These are phyloP conservation scores for Scheffersomyces quercinus DNA, from an alignment of 1,139 yeast genomes.

Conservation along the genomic window DNA sequence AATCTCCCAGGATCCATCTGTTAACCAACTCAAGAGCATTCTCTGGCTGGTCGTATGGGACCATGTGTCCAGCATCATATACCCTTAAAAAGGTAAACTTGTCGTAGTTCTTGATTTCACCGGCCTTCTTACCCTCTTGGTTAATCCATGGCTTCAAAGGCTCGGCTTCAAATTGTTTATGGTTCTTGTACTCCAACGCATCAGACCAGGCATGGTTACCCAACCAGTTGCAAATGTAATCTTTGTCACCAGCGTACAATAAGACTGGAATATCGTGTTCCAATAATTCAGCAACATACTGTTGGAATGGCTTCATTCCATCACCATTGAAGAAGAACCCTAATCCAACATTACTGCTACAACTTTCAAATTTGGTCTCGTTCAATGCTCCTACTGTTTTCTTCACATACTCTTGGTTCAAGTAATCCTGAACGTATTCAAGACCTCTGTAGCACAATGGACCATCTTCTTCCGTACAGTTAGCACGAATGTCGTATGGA, in stretches of 20 bases:
- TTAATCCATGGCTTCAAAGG: slow-evolving; percentile 41
- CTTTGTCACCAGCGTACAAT: slow-evolving; percentile 18
- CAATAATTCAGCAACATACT: slow-evolving; percentile 11
- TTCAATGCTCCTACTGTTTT: slow-evolving; percentile 12
- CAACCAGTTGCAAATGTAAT: slow-evolving; percentile 20
- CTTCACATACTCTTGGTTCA: slow-evolving; percentile 10
- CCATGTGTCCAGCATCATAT: slow-evolving; percentile 70
- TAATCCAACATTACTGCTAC: slow-evolving; percentile 7
- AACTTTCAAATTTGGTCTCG: slow-evolving; percentile 5
- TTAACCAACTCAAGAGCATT: slow-evolving; percentile 74
- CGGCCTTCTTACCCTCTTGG: slow-evolving; percentile 46
- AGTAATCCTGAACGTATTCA: slow-evolving; percentile 8
- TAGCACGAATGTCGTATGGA: slow-evolving; percentile 12
- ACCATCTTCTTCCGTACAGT: slow-evolving; percentile 7
- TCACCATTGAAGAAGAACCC: slow-evolving; percentile 11
- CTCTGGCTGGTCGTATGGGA: slow-evolving; percentile 79
- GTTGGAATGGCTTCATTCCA: slow-evolving; percentile 11
- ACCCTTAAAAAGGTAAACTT: slow-evolving; percentile 59
- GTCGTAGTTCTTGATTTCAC: slow-evolving; percentile 53
- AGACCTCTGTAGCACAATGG: slow-evolving; percentile 9
- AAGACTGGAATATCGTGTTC: slow-evolving; percentile 14
- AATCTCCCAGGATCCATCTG: slow-evolving; percentile 67
- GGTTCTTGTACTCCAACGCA: slow-evolving; percentile 16
- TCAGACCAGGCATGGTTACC: slow-evolving; percentile 20
- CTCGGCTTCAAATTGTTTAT: slow-evolving; percentile 20